These are phyloP conservation scores for Fusarium pininemorale DNA, from an alignment of 2,329 filamentous ascomycete species.

Conservation along the genomic window DNA sequence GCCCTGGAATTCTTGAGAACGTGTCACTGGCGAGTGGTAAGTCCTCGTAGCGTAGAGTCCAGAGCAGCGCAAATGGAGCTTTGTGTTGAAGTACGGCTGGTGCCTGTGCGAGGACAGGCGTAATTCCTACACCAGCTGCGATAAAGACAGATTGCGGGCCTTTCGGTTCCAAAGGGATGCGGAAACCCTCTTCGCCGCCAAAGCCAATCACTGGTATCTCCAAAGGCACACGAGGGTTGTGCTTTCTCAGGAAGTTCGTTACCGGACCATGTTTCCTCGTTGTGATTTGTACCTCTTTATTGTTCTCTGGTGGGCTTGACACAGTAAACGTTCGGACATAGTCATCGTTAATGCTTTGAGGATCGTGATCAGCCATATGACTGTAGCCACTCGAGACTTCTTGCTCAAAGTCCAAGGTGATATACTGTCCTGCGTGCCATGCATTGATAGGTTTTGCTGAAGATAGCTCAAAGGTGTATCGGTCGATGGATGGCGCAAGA, in stretches of 20 bases:
- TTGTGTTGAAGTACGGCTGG: constrained; percentile 52
- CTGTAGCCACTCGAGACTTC: constrained; percentile 78
- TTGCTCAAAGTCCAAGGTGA: constrained; percentile 75
- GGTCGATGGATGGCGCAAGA: constrained; percentile 72
- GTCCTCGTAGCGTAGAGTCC: constrained; percentile 73
- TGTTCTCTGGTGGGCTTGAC: constrained; percentile 62
- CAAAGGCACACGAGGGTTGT: constrained; percentile 62
- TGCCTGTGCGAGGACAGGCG: constrained; percentile 79
- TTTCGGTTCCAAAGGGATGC: constrained; percentile 42
- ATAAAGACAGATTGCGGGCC: constrained; percentile 65
- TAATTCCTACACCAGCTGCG: constrained; percentile 84
- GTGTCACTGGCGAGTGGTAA: constrained; percentile 68
- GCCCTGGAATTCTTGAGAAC: constrained; percentile 59
- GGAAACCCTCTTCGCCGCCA: constrained; percentile 66
- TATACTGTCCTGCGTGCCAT: constrained; percentile 79
- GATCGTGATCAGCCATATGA: constrained; percentile 87
- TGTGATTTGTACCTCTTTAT: constrained; percentile 74
- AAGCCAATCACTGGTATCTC: constrained; percentile 77
- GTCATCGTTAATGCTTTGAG: constrained; percentile 83
- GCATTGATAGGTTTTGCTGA: constrained; percentile 27
- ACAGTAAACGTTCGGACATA: constrained; percentile 86
- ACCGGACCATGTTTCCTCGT: constrained; percentile 74
- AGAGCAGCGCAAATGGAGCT: constrained; percentile 66
- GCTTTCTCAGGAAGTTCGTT: constrained; percentile 71
- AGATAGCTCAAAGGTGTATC: constrained; percentile 64